Evolutionary conservation across 164 flowering plant species (phyloP).

Genomic region (Piper longum): DNA sequence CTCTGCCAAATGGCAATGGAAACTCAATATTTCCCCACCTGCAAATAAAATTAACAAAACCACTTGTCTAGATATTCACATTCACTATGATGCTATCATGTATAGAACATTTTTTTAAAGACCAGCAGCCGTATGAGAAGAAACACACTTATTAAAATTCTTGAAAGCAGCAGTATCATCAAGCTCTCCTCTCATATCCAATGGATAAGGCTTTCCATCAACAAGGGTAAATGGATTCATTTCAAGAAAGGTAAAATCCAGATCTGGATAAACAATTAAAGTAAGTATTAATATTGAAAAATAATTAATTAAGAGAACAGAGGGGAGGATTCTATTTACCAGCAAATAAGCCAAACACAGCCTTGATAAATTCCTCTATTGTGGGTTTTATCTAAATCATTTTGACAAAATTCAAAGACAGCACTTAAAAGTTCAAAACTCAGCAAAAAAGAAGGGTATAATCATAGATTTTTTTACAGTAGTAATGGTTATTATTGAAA

Average conservation of each 20-base stretch:
- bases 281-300: no score
- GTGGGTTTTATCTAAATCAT: slow-evolving; percentile 39
- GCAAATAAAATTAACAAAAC: slow-evolving; percentile 2
- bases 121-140: neutral
- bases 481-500: neutral
- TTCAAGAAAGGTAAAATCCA: slow-evolving; percentile 84
- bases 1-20: slow-evolving; percentile 89
- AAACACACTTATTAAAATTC: slow-evolving; percentile 76
- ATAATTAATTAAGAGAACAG: no score
- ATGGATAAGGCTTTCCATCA: slow-evolving; percentile 70
- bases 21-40: slow-evolving; percentile 86
- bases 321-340: neutral
- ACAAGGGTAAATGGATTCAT: slow-evolving; percentile 91
- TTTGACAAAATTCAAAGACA: neutral
- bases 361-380: slow-evolving; percentile 64
- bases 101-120: neutral
- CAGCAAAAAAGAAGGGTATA: neutral
- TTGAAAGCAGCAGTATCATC: slow-evolving; percentile 93
- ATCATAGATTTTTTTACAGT: no score
- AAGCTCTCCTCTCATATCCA: slow-evolving; percentile 90
- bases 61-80: neutral
- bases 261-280: slow-evolving; percentile 27
- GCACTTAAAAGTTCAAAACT: no score
- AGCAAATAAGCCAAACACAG: slow-evolving; percentile 24
- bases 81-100: neutral